Conservation (phyloP, 306 rosid species). For the Vigna mungo region DNA sequence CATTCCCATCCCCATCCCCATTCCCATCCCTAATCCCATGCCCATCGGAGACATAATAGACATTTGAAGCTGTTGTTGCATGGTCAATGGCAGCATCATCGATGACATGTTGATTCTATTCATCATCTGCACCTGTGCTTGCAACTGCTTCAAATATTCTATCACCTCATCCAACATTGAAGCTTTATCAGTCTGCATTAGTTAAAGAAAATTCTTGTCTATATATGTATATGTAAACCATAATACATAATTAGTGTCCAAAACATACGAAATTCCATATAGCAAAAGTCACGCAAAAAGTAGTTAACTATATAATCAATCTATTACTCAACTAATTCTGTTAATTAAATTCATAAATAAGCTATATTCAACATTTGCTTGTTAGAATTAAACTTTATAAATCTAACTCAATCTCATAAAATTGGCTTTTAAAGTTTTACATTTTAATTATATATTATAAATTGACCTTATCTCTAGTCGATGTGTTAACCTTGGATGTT, state of each 20-base stretch:
- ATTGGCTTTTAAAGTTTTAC: no score
- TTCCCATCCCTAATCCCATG: constrained; percentile 65
- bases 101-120: constrained; percentile 74
- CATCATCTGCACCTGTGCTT: constrained; percentile 89
- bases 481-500: no score
- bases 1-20: constrained; percentile 69
- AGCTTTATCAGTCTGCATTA: constrained; percentile 82
- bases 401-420: no score
- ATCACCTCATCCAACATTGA: constrained; percentile 98
- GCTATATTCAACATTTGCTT: not conserved
- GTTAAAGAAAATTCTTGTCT: not conserved
- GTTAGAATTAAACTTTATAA: no score
- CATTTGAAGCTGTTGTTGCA: constrained; percentile 92
- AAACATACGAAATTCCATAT: not conserved
- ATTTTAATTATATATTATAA: no score
- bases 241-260: not conserved
- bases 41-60: constrained; percentile 77
- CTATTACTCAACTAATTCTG: not conserved
- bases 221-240: not conserved
- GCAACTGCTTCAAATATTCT: constrained; percentile 85
- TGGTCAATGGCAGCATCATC: constrained; percentile 75
- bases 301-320: not conserved
- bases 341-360: no score
- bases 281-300: not conserved
- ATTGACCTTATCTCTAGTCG: no score